Base-by-base conservation (phyloP, 192 early-diverging fungal species). In the Backusella tarrabulga region DNA sequence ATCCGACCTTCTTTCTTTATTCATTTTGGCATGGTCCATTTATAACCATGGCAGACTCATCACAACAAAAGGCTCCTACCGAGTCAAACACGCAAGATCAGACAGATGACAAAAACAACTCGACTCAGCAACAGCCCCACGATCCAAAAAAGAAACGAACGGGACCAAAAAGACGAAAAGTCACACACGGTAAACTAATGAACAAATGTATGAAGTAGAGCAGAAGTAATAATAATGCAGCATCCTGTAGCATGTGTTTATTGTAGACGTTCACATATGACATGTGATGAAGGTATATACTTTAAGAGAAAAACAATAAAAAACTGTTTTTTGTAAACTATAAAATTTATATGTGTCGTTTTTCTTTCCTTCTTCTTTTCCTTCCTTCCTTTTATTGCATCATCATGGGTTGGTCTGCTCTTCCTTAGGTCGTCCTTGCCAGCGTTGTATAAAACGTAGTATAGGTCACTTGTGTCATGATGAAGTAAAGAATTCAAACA, bases 181-280 rank as follows among this genome's bases (percentile, higher is more conserved):
- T 90, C 68, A 90, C 89, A 75, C 89, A 90, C 76, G 89, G 89
- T 88, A 88, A 75, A 50, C 6, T 21, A 32, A 70, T 6, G 21
- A 56, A 56, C 21, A 56, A 0, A 1, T 36, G 6, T 6, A 36
- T 19, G 38, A 68, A 35, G 23, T 35, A 38, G 5, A 35, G 1
- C 8, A 68, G 19, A 35, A 68, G 21, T 36, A 36, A 36, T 14
- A 14, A 56, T 26, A 23, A 56, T n/a, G 4, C 67, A 36, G 7
- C 34, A 19, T 34, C 26, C 21, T 46, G 3, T 88, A 92, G 97
- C 97, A 19, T 99, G 97, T 79, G 93, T 97, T 23, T 97, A 95
- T 79, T 99, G 97, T 86, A 89, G 96, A 83, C 87, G 96, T 77
- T 94, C 93, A 36, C 97, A 99, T 80, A 99, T 99, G 97, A 97